Evolutionary conservation across 345 rosid species (phyloP).

Genomic region (Toxicodendron radicans): DNA sequence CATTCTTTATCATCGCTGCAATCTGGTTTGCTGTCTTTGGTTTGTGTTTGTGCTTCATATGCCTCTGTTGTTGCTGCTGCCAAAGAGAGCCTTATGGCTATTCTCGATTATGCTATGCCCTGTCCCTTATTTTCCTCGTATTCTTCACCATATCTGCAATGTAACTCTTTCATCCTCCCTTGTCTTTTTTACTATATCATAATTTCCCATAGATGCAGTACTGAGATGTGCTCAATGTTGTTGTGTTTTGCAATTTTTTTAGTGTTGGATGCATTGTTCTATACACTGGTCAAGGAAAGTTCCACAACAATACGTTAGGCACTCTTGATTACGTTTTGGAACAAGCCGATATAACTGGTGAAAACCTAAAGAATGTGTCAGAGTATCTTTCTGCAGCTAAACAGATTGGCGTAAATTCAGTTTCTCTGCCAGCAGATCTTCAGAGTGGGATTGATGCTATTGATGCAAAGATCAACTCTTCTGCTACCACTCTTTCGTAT

Average conservation of each 20-base stretch:
- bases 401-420: constrained; percentile 45
- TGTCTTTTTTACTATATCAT: constrained; percentile 6
- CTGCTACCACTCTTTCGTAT: constrained; percentile 54
- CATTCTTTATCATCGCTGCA: constrained; percentile 65
- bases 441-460: constrained; percentile 49
- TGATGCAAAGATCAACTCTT: constrained; percentile 63
- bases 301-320: constrained; percentile 59
- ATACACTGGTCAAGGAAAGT: constrained; percentile 86
- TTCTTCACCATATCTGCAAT: constrained; percentile 81
- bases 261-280: constrained; percentile 82
- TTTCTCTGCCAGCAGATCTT: constrained; percentile 49
- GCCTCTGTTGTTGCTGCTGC: constrained; percentile 80
- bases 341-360: constrained; percentile 67
- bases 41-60: constrained; percentile 47
- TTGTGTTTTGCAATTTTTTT: constrained; percentile 26
- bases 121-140: constrained; percentile 80
- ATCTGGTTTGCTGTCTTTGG: constrained; percentile 79
- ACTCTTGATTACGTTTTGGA: constrained; percentile 70
- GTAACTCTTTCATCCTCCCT: constrained; percentile 35
- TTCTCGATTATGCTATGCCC: constrained; percentile 72
- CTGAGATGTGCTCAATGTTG: background rate
- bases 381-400: constrained; percentile 76
- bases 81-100: constrained; percentile 69
- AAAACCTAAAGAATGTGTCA: constrained; percentile 80
- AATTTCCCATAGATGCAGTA: background rate